A percentile compares a stretch with the other conserved stretches of the same genome.
Evolutionary conservation across 345 rosid genomes (phyloP).

Genomic region (Lepidium africanum): DNA sequence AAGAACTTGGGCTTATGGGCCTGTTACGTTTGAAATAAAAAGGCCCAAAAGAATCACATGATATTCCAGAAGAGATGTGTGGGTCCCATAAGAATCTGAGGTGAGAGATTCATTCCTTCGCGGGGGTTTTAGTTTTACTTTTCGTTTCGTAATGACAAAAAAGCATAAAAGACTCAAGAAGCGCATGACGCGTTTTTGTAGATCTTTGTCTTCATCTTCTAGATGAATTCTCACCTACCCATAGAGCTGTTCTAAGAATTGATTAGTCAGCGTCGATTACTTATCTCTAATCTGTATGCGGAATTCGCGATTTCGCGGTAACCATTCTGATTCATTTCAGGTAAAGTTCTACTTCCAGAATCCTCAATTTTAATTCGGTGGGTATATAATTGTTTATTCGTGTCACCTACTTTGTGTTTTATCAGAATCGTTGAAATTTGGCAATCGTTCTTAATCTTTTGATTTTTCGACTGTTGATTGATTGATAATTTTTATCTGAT

Average conservation of each 20-base stretch:
- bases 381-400: no score
- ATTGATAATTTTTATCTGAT: neutral
- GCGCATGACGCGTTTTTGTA: constrained; percentile 23
- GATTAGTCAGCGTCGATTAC: neutral
- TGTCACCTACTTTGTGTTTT: no score
- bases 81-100: constrained; percentile 29
- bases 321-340: constrained; percentile 22
- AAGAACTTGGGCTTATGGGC: neutral
- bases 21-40: neutral
- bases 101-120: constrained; percentile 22
- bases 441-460: no score
- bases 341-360: neutral
- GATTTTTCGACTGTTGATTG: neutral
- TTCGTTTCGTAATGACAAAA: neutral
- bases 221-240: constrained; percentile 18
- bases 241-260: neutral
- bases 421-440: no score
- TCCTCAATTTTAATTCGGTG: neutral
- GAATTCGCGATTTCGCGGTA: constrained; percentile 17
- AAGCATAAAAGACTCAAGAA: neutral
- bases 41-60: constrained; percentile 3
- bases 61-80: neutral
- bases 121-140: constrained; percentile 14
- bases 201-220: constrained; percentile 16
- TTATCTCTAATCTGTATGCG: constrained; percentile 15